A percentile compares a stretch with the other conserved stretches of the same genome.
phyloP scores from a whole-genome alignment of 2,329 filamentous ascomycete species.

The Sporothrix euskadiensis region DNA sequence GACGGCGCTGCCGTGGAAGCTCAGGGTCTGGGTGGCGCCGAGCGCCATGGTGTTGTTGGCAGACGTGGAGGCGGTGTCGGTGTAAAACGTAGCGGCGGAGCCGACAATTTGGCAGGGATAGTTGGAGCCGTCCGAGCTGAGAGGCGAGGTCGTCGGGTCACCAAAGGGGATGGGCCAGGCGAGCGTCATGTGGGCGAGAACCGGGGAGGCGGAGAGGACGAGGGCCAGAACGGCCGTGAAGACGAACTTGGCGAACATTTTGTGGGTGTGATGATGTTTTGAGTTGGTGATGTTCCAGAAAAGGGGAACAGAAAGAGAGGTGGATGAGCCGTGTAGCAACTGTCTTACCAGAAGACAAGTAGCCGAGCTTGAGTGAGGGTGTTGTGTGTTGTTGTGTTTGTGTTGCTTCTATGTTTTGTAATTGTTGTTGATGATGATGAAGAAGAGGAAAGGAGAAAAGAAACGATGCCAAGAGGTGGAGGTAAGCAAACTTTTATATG shows the following conservation, averaged over 20 bases:
- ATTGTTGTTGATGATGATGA: neutral
- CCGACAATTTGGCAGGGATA: conserved; percentile 40
- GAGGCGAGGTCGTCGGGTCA: conserved; percentile 32
- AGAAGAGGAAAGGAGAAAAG: neutral
- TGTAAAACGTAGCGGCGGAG: conserved; percentile 46
- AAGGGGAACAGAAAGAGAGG: neutral
- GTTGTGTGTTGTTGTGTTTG: conserved; percentile 4
- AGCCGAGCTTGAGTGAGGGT: neutral
- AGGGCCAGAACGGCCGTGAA: conserved; percentile 22
- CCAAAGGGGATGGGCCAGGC: conserved; percentile 33
- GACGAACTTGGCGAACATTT: conserved; percentile 15
- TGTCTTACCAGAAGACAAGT: conserved; percentile 22
- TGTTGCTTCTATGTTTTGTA: neutral
- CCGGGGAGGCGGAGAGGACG: conserved; percentile 21
- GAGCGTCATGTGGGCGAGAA: conserved; percentile 33
- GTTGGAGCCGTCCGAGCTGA: conserved; percentile 31
- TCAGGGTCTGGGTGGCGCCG: conserved; percentile 32
- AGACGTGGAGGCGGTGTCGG: neutral
- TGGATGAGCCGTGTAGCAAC: neutral
- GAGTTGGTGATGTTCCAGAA: neutral
- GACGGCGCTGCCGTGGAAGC: conserved; percentile 38
- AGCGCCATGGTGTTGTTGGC: conserved; percentile 33
- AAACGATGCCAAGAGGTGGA: conserved; percentile 19
- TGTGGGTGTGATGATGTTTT: neutral
- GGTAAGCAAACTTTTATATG: conserved; percentile 21